phyloP scores from a whole-genome alignment of 176 grass and related monocot species.

The Cenchrus fungigraminus region DNA sequence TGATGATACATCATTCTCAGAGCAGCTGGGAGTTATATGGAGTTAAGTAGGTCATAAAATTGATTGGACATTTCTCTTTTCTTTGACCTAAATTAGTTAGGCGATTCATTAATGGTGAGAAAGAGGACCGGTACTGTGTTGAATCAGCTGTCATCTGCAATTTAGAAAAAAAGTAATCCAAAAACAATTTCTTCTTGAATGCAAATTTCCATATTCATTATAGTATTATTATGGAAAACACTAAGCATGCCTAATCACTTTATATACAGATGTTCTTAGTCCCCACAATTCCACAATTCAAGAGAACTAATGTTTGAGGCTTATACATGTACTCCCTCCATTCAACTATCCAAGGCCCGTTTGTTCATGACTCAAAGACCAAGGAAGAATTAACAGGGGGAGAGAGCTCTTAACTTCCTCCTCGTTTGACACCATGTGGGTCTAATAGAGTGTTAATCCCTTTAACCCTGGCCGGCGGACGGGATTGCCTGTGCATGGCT shows the following conservation, averaged over 20 bases:
- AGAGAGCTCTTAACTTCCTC: too few species aligned
- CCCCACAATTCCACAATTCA: neutral
- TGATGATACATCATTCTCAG: constrained; percentile 38
- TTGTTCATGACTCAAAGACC: too few species aligned
- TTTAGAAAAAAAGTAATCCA: neutral
- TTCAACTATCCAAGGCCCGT: too few species aligned
- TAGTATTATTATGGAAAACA: neutral
- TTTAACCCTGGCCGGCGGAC: too few species aligned
- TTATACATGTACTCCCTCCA: neutral
- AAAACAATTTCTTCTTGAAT: neutral
- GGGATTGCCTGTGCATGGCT: too few species aligned
- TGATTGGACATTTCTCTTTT: constrained; percentile 12
- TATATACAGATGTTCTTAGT: neutral
- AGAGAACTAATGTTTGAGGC: neutral
- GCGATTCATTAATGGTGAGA: constrained; percentile 43
- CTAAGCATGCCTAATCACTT: neutral
- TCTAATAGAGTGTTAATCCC: too few species aligned
- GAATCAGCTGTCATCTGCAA: neutral
- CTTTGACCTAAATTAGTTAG: constrained; percentile 27
- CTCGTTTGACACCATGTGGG: too few species aligned
- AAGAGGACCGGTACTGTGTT: constrained; percentile 27
- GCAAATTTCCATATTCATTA: neutral
- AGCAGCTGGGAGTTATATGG: constrained; percentile 31
- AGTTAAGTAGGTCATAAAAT: constrained; percentile 18
- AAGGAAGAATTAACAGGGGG: too few species aligned